These are phyloP conservation scores for Eremochloa ophiuroides DNA, from an alignment of 176 grass and related monocot species.

Conservation along the genomic window DNA sequence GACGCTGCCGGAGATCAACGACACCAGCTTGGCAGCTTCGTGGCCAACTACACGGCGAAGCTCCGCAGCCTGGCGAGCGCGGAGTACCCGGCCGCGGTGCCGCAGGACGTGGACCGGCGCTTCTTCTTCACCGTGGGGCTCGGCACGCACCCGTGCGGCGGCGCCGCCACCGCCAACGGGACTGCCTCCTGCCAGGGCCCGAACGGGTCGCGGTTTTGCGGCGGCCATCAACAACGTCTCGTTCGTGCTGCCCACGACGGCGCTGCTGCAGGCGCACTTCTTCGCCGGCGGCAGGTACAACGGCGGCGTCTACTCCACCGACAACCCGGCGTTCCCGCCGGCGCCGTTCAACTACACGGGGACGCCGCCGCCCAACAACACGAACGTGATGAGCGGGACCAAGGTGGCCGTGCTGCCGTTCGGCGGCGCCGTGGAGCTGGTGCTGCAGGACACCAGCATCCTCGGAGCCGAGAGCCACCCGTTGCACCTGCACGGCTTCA, in stretches of 20 bases:
- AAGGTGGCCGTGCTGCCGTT: constrained; percentile 52
- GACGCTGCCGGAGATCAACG: constrained; percentile 47
- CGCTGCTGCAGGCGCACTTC: constrained; percentile 65
- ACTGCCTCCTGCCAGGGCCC: constrained; percentile 85
- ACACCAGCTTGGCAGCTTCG: constrained; percentile 61
- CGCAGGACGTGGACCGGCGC: constrained; percentile 38
- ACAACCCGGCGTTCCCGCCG: constrained; percentile 47
- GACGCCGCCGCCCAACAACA: constrained; percentile 72
- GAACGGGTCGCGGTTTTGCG: constrained; percentile 58
- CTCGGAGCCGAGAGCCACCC: constrained; percentile 79
- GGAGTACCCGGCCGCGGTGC: constrained; percentile 62
- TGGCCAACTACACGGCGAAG: constrained; percentile 48
- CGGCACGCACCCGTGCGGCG: constrained; percentile 64
- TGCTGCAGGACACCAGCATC: constrained; percentile 83
- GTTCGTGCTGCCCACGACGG: constrained; percentile 52
- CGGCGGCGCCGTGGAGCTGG: constrained; percentile 56
- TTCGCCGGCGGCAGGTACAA: constrained; percentile 10
- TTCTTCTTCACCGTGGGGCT: constrained; percentile 88
- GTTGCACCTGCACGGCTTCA: constrained; percentile 75
- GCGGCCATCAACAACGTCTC: constrained; percentile 77
- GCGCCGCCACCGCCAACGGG: constrained; percentile 45
- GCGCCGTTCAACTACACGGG: constrained; percentile 76
- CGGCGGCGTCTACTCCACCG: constrained; percentile 48
- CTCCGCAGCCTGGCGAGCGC: constrained; percentile 63
- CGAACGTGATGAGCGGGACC: constrained; percentile 59